phyloP scores from a whole-genome alignment of 2,329 filamentous ascomycete species.

The Aotearoamyces nothofagi region DNA sequence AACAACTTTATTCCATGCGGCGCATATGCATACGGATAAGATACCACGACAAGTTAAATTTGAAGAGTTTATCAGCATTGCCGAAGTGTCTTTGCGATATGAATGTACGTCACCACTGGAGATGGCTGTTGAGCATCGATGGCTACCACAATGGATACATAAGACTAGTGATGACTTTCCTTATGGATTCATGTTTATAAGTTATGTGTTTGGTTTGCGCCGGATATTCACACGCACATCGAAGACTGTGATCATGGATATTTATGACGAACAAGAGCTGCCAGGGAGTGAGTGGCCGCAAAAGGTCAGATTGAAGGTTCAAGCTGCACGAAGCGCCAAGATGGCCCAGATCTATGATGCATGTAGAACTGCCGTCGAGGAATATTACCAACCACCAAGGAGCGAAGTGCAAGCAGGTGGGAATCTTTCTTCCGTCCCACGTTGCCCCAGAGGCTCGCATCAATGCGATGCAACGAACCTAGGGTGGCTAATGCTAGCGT shows the following conservation, averaged over 20 bases:
- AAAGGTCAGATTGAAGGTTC: slow-evolving; percentile 31
- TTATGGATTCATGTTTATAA: slow-evolving; percentile 33
- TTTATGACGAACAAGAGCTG: slow-evolving; percentile 27
- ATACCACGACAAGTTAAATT: slow-evolving; percentile 31
- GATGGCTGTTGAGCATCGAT: slow-evolving; percentile 31
- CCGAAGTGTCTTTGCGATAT: slow-evolving; percentile 33
- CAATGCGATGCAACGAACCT: slow-evolving; percentile 36
- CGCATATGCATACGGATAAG: slow-evolving; percentile 31
- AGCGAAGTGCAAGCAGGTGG: slow-evolving; percentile 6
- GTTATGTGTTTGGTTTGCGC: slow-evolving; percentile 34
- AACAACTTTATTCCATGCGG: slow-evolving; percentile 33
- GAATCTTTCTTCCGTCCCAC: slow-evolving; percentile 23
- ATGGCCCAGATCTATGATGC: slow-evolving; percentile 32
- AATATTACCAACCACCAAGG: slow-evolving; percentile 24
- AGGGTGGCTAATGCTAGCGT: slow-evolving; percentile 37
- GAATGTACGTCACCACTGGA: slow-evolving; percentile 35
- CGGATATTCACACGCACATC: slow-evolving; percentile 33
- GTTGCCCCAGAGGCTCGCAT: slow-evolving; percentile 33
- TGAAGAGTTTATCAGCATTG: slow-evolving; percentile 33
- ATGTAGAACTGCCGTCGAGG: slow-evolving; percentile 27
- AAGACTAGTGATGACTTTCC: slow-evolving; percentile 29
- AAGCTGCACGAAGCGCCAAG: slow-evolving; percentile 31
- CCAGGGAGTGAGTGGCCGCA: slow-evolving; percentile 27
- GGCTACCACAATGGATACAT: slow-evolving; percentile 36
- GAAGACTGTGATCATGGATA: slow-evolving; percentile 31